A percentile compares a stretch with the other conserved stretches of the same genome.
phyloP scores from a whole-genome alignment of 148 eudicot genomes.

The Rhododendron kiyosumense region DNA sequence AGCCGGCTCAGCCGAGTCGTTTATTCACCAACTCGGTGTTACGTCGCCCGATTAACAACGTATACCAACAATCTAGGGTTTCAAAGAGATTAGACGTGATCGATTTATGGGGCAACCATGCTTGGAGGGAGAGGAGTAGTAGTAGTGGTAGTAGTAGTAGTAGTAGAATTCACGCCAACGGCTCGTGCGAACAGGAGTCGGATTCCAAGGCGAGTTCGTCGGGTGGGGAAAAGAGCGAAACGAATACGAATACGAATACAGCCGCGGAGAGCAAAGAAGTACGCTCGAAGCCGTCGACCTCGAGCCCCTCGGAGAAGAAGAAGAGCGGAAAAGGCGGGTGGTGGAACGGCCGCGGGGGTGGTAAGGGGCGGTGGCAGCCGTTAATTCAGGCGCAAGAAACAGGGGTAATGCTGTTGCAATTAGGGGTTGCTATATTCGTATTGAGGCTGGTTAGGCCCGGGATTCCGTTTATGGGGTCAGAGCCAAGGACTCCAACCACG shows the following conservation, averaged over 20 bases:
- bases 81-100: conserved; percentile 16
- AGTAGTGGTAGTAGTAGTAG: not conserved
- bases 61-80: conserved; percentile 35
- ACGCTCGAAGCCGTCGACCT: conserved; percentile 21
- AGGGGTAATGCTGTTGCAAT: conserved; percentile 61
- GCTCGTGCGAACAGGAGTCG: conserved; percentile 57
- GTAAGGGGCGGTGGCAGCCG: conserved; percentile 78
- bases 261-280: conserved; percentile 32
- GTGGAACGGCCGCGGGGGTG: conserved; percentile 33
- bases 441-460: conserved; percentile 77
- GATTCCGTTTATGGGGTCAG: conserved; percentile 66
- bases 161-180: conserved; percentile 34
- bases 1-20: conserved; percentile 4
- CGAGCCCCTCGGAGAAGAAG: conserved; percentile 39
- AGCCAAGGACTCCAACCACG: conserved; percentile 53
- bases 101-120: conserved; percentile 11
- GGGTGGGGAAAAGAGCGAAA: conserved; percentile 28
- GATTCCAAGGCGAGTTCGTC: conserved; percentile 27
- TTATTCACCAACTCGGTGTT: conserved; percentile 13
- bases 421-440: conserved; percentile 73
- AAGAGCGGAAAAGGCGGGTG: conserved; percentile 48
- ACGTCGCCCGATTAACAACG: conserved; percentile 17
- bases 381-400: conserved; percentile 76
- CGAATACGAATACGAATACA: conserved; percentile 12
- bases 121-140: too few species aligned